Evolutionary conservation across 2,329 filamentous ascomycete genomes (phyloP).

Genomic region (Exophiala lecanii-corni): DNA sequence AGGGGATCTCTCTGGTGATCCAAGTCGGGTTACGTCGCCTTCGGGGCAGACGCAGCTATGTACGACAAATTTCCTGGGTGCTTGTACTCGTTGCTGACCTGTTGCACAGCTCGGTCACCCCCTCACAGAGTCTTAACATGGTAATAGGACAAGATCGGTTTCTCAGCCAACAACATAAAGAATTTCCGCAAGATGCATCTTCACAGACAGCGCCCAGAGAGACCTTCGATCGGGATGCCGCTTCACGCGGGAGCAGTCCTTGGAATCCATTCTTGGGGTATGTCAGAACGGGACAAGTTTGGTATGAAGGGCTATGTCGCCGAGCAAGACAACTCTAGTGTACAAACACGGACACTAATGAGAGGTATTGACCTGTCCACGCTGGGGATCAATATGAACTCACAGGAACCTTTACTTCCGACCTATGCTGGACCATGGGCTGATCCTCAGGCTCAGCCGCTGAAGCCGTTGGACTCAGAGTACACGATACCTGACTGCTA

Average conservation of each 20-base stretch:
- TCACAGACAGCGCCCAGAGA: conserved; percentile 30
- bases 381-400: conserved; percentile 59
- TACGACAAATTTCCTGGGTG: too few relatives aligned
- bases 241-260: conserved; percentile 29
- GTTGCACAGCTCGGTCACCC: conserved; percentile 38
- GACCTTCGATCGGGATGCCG: conserved; percentile 31
- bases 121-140: conserved; percentile 40
- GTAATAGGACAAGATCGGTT: conserved; percentile 37
- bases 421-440: conserved; percentile 62
- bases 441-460: conserved; percentile 51
- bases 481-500: conserved; percentile 61
- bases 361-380: conserved; percentile 61
- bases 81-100: too few relatives aligned
- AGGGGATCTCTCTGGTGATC: conserved; percentile 18
- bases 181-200: conserved; percentile 33
- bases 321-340: conserved; percentile 49
- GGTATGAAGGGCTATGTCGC: conserved; percentile 55
- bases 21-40: conserved; percentile 25
- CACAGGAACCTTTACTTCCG: conserved; percentile 54
- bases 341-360: conserved; percentile 52
- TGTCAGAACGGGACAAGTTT: conserved; percentile 48
- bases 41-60: conserved; percentile 22
- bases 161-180: conserved; percentile 26
- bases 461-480: conserved; percentile 53
- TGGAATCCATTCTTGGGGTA: conserved; percentile 32